These are phyloP conservation scores for Elaeagnus macrophylla DNA, from an alignment of 306 rosid genomes.

Conservation along the genomic window DNA sequence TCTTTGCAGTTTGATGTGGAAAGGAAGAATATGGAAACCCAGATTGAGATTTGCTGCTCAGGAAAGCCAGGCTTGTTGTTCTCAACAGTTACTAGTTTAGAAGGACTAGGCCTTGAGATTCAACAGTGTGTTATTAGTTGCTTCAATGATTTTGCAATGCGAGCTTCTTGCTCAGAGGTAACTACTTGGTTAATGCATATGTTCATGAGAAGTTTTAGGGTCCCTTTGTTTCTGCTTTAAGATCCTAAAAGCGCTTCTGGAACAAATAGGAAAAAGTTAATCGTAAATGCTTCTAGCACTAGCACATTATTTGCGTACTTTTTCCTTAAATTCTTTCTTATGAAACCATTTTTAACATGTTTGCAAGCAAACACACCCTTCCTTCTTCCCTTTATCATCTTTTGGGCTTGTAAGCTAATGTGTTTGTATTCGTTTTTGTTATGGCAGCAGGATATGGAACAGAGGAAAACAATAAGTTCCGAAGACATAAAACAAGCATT, in stretches of 20 bases:
- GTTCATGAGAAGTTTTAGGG: not conserved
- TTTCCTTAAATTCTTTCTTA: too few relatives aligned
- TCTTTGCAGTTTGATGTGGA: slow-evolving; percentile 70
- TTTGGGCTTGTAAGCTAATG: not conserved
- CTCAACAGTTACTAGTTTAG: slow-evolving; percentile 66
- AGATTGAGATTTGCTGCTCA: slow-evolving; percentile 68
- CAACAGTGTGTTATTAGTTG: slow-evolving; percentile 87
- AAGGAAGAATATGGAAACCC: slow-evolving; percentile 45
- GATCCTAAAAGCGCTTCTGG: too few relatives aligned
- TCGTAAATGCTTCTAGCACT: too few relatives aligned
- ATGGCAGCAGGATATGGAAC: slow-evolving; percentile 43
- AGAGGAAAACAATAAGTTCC: slow-evolving; percentile 27
- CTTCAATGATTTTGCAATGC: slow-evolving; percentile 90
- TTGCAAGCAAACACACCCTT: too few relatives aligned
- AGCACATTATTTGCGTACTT: too few relatives aligned
- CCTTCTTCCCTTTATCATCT: not conserved
- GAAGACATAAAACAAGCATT: slow-evolving; percentile 77
- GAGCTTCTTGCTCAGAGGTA: slow-evolving; percentile 93
- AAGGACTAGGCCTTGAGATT: slow-evolving; percentile 87
- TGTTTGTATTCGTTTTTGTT: slow-evolving; percentile 8
- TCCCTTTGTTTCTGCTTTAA: not conserved
- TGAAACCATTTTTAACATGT: too few relatives aligned
- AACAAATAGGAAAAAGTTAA: too few relatives aligned
- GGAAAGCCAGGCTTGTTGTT: slow-evolving; percentile 71
- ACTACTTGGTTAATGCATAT: not conserved